phyloP scores from a whole-genome alignment of 371 early-diverging fungal species.

The Mortierella sp. region DNA sequence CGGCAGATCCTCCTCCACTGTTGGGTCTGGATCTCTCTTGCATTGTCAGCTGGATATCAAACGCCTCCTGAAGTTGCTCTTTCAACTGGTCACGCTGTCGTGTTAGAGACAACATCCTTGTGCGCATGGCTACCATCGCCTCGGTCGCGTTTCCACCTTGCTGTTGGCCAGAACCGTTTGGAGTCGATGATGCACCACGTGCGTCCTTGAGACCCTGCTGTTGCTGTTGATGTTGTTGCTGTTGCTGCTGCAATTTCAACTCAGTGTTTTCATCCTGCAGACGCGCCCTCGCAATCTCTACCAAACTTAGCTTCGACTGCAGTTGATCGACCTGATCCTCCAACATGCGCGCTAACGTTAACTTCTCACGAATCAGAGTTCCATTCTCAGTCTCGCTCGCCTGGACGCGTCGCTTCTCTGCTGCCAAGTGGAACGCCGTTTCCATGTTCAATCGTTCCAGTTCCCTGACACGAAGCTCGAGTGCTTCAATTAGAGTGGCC shows the following conservation, averaged over 20 bases:
- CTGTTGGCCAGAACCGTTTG: constrained; percentile 6
- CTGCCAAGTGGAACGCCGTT: constrained; percentile 44
- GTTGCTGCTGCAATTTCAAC: constrained; percentile 32
- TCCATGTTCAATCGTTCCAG: constrained; percentile 49
- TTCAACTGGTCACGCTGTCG: constrained; percentile 30
- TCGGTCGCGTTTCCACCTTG: neutral
- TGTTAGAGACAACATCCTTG: constrained; percentile 24
- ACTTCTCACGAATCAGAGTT: constrained; percentile 43
- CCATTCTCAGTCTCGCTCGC: constrained; percentile 48
- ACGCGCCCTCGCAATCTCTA: constrained; percentile 41
- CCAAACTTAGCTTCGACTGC: constrained; percentile 45
- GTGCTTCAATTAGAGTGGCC: constrained; percentile 25
- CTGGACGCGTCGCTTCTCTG: constrained; percentile 52
- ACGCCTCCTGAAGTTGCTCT: constrained; percentile 33
- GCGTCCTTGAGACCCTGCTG: constrained; percentile 1
- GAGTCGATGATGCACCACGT: neutral
- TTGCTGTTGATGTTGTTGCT: constrained; percentile 21
- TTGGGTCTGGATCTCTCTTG: constrained; percentile 12
- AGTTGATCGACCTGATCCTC: constrained; percentile 56
- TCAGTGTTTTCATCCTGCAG: constrained; percentile 45
- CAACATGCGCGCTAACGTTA: constrained; percentile 44
- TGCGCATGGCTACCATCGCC: constrained; percentile 20
- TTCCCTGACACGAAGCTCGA: constrained; percentile 47
- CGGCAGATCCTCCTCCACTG: constrained; percentile 9
- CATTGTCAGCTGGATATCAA: constrained; percentile 29